Conservation (phyloP, 495 filamentous ascomycete genomes). For the Aspergillus baeticus region DNA sequence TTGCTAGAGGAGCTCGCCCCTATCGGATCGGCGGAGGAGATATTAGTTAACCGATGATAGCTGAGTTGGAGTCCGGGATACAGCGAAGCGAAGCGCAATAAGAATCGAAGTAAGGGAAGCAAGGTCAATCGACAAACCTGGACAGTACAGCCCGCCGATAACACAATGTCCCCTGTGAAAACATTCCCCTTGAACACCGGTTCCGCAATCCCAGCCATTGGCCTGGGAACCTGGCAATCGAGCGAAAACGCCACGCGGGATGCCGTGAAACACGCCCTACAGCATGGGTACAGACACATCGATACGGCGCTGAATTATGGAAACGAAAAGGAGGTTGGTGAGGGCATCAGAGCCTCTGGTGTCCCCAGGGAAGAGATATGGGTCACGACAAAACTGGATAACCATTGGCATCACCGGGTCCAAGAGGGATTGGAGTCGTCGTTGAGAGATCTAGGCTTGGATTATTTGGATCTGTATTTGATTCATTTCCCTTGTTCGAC, state of each 20-base stretch:
- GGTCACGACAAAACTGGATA: constrained; percentile 7
- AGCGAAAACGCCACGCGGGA: constrained; percentile 3
- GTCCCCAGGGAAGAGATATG: constrained; percentile 5
- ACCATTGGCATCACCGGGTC: constrained; percentile 8
- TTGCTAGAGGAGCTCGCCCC: too few relatives aligned
- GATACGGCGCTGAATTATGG: constrained; percentile 9
- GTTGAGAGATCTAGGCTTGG: not conserved
- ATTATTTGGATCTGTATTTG: constrained; percentile 8
- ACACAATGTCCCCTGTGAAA: not conserved
- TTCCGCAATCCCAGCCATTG: constrained; percentile 3
- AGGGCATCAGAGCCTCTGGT: not conserved
- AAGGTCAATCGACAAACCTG: too few relatives aligned
- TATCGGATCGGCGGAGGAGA: too few relatives aligned
- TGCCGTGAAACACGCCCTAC: constrained; percentile 8
- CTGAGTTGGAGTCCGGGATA: too few relatives aligned
- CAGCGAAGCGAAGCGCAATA: too few relatives aligned
- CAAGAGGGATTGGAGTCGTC: not conserved
- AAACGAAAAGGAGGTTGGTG: constrained; percentile 6
- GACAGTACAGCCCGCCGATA: not conserved
- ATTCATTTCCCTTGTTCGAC: constrained; percentile 10
- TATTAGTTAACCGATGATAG: too few relatives aligned
- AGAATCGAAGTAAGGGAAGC: too few relatives aligned
- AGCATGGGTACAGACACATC: constrained; percentile 9
- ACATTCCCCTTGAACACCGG: not conserved
- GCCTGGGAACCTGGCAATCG: constrained; percentile 10